Evolutionary conservation across 1,284 basidiomycete species (phyloP).

Genomic region (Marasmius fiardii): DNA sequence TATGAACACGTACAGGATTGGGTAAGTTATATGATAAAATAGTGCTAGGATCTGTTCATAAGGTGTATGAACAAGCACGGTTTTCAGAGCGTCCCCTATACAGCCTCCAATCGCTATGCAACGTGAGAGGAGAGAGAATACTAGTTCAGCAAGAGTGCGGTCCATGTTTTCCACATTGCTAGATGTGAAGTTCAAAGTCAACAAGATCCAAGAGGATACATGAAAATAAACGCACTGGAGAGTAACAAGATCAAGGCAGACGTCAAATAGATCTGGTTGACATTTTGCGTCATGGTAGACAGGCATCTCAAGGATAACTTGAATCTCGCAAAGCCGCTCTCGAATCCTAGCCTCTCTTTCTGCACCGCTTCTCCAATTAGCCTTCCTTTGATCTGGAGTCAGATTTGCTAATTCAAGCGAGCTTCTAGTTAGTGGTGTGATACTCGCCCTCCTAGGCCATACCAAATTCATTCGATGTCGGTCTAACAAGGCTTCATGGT

Average conservation of each 20-base stretch:
- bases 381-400: constrained; percentile 8
- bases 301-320: constrained; percentile 13
- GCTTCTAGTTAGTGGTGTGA: constrained; percentile 1
- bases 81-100: constrained; percentile 3
- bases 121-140: constrained; percentile 6
- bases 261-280: constrained; percentile 13
- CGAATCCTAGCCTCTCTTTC: background rate
- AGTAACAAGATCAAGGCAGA: constrained; percentile 13
- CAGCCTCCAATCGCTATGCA: constrained; percentile 14
- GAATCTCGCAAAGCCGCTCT: constrained; percentile 17
- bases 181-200: background rate
- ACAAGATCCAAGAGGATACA: background rate
- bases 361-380: constrained; percentile 1
- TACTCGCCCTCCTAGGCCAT: constrained; percentile 12
- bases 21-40: constrained; percentile 16
- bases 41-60: constrained; percentile 14
- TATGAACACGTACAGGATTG: constrained; percentile 9
- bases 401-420: constrained; percentile 6
- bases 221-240: constrained; percentile 7
- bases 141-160: background rate
- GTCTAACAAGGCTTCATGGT: constrained; percentile 1
- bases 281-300: constrained; percentile 3
- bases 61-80: constrained; percentile 8
- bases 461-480: constrained; percentile 9
- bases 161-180: constrained; percentile 8